Evolutionary conservation across 345 rosid genomes (phyloP).

Genomic region (Odontarrhena argentea): DNA sequence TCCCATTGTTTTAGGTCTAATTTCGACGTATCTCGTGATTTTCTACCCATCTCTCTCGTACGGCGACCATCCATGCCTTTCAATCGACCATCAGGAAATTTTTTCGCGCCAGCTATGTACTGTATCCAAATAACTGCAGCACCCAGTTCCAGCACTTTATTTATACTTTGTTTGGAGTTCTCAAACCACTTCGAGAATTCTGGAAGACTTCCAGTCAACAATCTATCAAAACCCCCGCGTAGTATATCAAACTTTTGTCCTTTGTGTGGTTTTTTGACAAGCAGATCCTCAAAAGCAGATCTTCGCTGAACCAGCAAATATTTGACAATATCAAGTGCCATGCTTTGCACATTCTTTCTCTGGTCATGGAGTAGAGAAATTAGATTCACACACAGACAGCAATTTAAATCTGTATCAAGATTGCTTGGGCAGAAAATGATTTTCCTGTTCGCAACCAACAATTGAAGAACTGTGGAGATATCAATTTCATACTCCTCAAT

Average conservation of each 20-base stretch:
- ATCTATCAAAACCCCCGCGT: conserved; percentile 84
- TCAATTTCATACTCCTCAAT: conserved; percentile 66
- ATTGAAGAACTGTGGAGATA: conserved; percentile 70
- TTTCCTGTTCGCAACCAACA: conserved; percentile 78
- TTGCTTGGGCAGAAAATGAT: conserved; percentile 89
- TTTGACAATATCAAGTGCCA: conserved; percentile 75
- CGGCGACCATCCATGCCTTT: conserved; percentile 86
- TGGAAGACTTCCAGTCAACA: conserved; percentile 69
- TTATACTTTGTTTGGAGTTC: conserved; percentile 60
- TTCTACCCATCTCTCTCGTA: conserved; percentile 81
- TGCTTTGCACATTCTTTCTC: conserved; percentile 69
- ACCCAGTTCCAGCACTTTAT: conserved; percentile 82
- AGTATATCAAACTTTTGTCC: conserved; percentile 73
- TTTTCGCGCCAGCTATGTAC: conserved; percentile 78
- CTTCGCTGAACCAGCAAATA: conserved; percentile 76
- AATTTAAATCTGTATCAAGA: conserved; percentile 82
- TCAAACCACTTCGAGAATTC: conserved; percentile 76
- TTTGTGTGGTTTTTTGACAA: conserved; percentile 72
- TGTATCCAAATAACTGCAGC: conserved; percentile 93
- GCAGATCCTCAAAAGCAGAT: conserved; percentile 78
- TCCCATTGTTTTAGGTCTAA: conserved; percentile 81
- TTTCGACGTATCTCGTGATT: conserved; percentile 68
- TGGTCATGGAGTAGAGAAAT: conserved; percentile 75
- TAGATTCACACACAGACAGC: conserved; percentile 83
- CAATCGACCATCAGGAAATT: conserved; percentile 87